Conservation (phyloP, 2,329 filamentous ascomycete genomes). For the Chaetomiaceae sp. region DNA sequence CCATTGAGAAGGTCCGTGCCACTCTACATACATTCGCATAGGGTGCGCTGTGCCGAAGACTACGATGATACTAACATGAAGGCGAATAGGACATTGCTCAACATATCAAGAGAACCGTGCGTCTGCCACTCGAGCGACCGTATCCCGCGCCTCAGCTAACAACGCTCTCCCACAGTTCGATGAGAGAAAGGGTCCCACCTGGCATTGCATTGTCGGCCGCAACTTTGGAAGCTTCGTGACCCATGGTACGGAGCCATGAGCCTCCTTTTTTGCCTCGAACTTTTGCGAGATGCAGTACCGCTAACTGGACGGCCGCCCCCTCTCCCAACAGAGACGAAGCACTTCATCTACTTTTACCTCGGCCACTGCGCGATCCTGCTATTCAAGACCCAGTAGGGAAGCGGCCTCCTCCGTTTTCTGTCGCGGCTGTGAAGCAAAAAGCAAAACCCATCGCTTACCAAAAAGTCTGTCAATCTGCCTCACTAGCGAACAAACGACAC, state of each 20-base stretch:
- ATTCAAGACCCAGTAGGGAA: conserved; percentile 89
- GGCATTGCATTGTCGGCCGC: conserved; percentile 97
- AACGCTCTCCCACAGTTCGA: conserved; percentile 66
- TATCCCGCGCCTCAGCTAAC: conserved; percentile 16
- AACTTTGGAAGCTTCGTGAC: conserved; percentile 99
- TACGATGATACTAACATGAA: too few species aligned
- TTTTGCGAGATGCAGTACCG: background rate
- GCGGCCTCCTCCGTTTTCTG: conserved; percentile 28
- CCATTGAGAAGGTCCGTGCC: conserved; percentile 53
- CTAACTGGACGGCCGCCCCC: conserved; percentile 6
- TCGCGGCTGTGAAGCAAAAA: conserved; percentile 20
- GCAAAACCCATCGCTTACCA: background rate
- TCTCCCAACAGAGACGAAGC: conserved; percentile 75
- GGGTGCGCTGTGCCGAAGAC: background rate
- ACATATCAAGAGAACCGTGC: conserved; percentile 88
- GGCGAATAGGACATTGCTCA: conserved; percentile 77
- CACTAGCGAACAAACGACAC: conserved; percentile 1
- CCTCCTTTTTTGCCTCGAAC: background rate
- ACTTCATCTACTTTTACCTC: conserved; percentile 99
- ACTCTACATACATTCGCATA: background rate
- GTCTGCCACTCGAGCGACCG: conserved; percentile 21
- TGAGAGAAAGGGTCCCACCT: conserved; percentile 92
- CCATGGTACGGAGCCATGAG: conserved; percentile 61
- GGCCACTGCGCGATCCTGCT: conserved; percentile 96
- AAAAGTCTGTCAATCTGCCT: background rate